Evolutionary conservation across 371 early-diverging fungal genomes (phyloP), one percentile per base, ranked within the genome.

Genomic region (Gilbertella persicaria): DNA sequence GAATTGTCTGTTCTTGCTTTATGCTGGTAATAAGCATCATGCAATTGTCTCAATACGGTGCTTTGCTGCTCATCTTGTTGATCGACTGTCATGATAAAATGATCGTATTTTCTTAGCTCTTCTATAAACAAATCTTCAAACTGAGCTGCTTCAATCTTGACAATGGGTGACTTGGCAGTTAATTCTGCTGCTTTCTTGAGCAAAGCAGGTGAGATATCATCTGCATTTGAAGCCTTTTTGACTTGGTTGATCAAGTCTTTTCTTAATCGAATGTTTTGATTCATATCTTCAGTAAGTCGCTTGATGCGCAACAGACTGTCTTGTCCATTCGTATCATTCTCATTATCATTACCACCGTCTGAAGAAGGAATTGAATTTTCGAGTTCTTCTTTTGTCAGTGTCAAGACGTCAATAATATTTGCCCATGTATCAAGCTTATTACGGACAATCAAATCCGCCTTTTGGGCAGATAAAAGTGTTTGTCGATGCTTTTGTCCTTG

Each of bases 81-180:
- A 51, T 88, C 83, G 20, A 83, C 78, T 10, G 73, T 65, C 55
- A 85, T 75, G n/a, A 83, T 50, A 62, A 81, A 84, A 2, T 68
- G 66, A 50, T 86, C 84, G 41, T 93, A 94, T 55, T 82, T 84
- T 45, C 82, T 71, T 26, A 93, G 52, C 17, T 84, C 77, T 44
- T 86, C 80, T 17, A 72, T 75, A 72, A 93, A 91, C 37, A 88
- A 53, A 9, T 85, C 85, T 52, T 90, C 89, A 52, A 90, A 90
- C 47, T 89, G 88, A n/a, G 86, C 85, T n/a, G 87, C 78, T 56
- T 89, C 91, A 45, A 89, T 85, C 57, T 87, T 86, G 40, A 83
- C 71, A 0, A 82, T 80, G 0, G 87, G 85, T 6, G 86, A 82
- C 24, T 74, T 71, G 16, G 82, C 68, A 0, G 78, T 80, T 9